phyloP scores from a whole-genome alignment of 179 eudicot genomes.

The Pouteria campechiana region DNA sequence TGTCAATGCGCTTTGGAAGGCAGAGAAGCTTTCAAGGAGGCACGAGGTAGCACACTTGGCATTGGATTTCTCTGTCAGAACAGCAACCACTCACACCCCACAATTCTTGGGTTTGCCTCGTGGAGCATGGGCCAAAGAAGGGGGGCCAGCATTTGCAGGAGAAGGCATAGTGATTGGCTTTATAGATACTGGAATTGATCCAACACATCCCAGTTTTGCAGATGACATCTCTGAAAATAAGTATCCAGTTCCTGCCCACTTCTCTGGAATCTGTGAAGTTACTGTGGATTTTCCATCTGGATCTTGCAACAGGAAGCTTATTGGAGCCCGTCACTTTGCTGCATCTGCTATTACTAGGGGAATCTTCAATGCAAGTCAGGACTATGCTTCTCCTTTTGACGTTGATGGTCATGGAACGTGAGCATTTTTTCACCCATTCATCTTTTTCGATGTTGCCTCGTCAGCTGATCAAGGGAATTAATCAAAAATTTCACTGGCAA shows the following conservation, averaged over 20 bases:
- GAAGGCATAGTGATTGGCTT: conserved; percentile 85
- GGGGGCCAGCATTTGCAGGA: conserved; percentile 76
- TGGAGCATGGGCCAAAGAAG: conserved; percentile 91
- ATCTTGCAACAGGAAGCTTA: conserved; percentile 81
- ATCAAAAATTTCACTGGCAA: not conserved
- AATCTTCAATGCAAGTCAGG: conserved; percentile 60
- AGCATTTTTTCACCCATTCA: conserved; percentile 5
- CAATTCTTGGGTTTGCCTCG: conserved; percentile 88
- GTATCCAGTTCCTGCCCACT: conserved; percentile 67
- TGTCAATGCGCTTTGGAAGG: conserved; percentile 33
- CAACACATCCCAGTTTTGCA: conserved; percentile 81
- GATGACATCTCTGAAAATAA: conserved; percentile 46
- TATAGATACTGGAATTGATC: conserved; percentile 78
- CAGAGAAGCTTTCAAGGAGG: conserved; percentile 68
- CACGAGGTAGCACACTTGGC: conserved; percentile 84
- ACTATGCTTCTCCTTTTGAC: conserved; percentile 81
- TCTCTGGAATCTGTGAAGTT: conserved; percentile 83
- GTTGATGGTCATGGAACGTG: conserved; percentile 98
- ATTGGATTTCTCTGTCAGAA: conserved; percentile 77
- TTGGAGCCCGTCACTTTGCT: conserved; percentile 95
- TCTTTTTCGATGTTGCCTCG: too few relatives aligned
- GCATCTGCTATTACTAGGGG: conserved; percentile 86
- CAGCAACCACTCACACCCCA: conserved; percentile 88
- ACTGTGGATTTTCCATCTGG: conserved; percentile 50
- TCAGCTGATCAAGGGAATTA: too few relatives aligned